A percentile compares a stretch with the other conserved stretches of the same genome.
Conservation (phyloP, 495 filamentous ascomycete genomes). For the Evernia prunastri region DNA sequence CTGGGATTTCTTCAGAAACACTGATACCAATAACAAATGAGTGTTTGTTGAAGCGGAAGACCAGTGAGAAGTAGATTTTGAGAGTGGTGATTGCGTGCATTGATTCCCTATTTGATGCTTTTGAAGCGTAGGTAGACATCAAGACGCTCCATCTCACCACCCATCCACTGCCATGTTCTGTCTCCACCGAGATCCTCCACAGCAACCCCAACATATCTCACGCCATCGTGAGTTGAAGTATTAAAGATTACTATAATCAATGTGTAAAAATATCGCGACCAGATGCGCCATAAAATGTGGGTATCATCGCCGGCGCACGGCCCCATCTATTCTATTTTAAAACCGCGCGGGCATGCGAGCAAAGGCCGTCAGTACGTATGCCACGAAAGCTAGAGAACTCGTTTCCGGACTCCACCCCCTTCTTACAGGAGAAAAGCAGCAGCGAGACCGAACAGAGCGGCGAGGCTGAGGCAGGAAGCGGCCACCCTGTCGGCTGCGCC, state of each 20-base stretch:
- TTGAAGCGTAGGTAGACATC: no score
- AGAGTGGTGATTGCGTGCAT: not conserved
- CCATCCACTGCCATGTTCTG: not conserved
- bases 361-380: not conserved
- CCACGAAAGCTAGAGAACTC: not conserved
- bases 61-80: not conserved
- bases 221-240: not conserved
- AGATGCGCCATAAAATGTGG: not conserved
- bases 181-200: not conserved
- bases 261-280: not conserved
- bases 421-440: constrained; percentile 40
- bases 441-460: constrained; percentile 34
- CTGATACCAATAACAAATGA: no score
- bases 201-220: not conserved
- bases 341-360: not conserved
- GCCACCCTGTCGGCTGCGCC: constrained; percentile 32
- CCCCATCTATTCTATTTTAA: not conserved
- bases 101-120: not conserved
- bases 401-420: not conserved
- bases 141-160: not conserved
- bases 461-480: constrained; percentile 33
- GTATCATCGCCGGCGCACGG: not conserved
- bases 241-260: not conserved
- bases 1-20: no score
- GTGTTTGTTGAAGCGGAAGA: no score